Conservation (phyloP, 768 basidiomycete genomes). For the Pulveroboletus frians region DNA sequence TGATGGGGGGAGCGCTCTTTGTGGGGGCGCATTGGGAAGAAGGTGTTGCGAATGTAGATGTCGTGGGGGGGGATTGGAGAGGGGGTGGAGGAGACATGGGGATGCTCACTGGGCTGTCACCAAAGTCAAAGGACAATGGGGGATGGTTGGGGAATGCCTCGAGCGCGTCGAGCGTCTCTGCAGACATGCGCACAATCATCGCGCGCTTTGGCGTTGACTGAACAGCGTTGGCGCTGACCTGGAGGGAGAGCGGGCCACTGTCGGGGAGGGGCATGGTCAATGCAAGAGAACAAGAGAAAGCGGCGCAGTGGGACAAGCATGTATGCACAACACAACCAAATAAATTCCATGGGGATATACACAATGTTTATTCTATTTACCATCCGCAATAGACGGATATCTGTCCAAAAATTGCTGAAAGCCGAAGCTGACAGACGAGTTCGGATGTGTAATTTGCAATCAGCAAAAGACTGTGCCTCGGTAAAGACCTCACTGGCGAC, state of each 20-base stretch:
- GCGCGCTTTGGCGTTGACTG: slow-evolving; percentile 65
- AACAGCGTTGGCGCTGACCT: slow-evolving; percentile 48
- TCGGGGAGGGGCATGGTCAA: slow-evolving; percentile 62
- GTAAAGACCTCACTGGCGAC: slow-evolving; percentile 94
- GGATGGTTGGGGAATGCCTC: slow-evolving; percentile 42
- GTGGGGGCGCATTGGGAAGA: slow-evolving; percentile 53
- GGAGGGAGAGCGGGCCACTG: slow-evolving; percentile 50
- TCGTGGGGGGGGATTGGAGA: slow-evolving; percentile 38
- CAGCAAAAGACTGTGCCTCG: slow-evolving; percentile 94
- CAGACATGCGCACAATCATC: slow-evolving; percentile 71
- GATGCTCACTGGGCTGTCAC: slow-evolving; percentile 49
- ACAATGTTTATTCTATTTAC: too few species aligned
- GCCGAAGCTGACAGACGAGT: slow-evolving; percentile 87
- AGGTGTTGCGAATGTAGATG: slow-evolving; percentile 58
- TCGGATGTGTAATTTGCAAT: slow-evolving; percentile 98
- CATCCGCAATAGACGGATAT: too few species aligned
- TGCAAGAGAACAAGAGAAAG: too few species aligned
- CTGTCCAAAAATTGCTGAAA: slow-evolving; percentile 83
- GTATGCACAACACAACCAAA: too few species aligned
- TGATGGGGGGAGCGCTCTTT: slow-evolving; percentile 61
- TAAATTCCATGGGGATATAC: too few species aligned
- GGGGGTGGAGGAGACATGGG: neutral
- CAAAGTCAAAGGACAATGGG: slow-evolving; percentile 58
- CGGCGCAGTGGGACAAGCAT: too few species aligned
- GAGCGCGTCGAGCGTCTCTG: slow-evolving; percentile 66